Evolutionary conservation across 441 rosid species (phyloP).

Genomic region (Adansonia madagascariensis): DNA sequence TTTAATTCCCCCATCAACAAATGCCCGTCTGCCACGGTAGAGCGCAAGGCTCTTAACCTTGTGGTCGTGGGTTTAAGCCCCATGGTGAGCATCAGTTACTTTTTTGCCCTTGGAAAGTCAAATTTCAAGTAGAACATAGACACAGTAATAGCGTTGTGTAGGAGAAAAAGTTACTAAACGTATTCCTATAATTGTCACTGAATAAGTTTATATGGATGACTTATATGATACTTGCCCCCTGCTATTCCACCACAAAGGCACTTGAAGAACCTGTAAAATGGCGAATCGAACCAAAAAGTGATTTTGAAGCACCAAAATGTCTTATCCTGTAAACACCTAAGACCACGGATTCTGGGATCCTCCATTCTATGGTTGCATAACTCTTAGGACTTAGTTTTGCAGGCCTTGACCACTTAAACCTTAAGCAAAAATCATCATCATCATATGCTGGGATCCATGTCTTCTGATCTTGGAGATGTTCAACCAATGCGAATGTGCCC

Average conservation of each 20-base stretch:
- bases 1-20: too few relatives aligned
- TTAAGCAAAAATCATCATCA: slow-evolving; percentile 67
- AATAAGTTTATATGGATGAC: background rate
- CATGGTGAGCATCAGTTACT: too few relatives aligned
- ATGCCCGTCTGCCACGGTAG: too few relatives aligned
- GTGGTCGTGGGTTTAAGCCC: too few relatives aligned
- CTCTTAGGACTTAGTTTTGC: slow-evolving; percentile 54
- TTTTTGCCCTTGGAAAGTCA: too few relatives aligned
- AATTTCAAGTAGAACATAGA: too few relatives aligned
- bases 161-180: background rate
- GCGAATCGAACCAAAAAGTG: slow-evolving; percentile 47
- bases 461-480: slow-evolving; percentile 48
- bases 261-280: slow-evolving; percentile 66
- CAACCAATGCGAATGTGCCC: slow-evolving; percentile 71
- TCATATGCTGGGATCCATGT: slow-evolving; percentile 61
- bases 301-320: slow-evolving; percentile 69
- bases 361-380: slow-evolving; percentile 61
- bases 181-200: background rate
- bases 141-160: background rate
- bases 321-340: slow-evolving; percentile 58
- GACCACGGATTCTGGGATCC: slow-evolving; percentile 49
- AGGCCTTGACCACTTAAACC: slow-evolving; percentile 70
- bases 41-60: too few relatives aligned
- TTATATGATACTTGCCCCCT: background rate
- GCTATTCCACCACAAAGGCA: slow-evolving; percentile 57